Conservation (phyloP, 805 yeast species). For the Saccharomycopsis synnaedendra region DNA sequence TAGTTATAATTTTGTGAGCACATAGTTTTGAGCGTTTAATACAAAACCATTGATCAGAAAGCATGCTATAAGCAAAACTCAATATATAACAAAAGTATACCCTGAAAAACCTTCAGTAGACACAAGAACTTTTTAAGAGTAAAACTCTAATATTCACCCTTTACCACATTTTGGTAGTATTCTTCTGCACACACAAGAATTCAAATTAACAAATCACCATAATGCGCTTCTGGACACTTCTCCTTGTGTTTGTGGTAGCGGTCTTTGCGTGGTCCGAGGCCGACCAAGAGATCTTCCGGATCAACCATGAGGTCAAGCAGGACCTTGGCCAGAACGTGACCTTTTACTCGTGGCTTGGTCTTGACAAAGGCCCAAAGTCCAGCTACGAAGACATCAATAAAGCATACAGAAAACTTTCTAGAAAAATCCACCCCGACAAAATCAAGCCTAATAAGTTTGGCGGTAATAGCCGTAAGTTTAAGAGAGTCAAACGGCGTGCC, state of each 20-base stretch:
- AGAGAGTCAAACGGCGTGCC: conserved; percentile 32
- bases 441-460: conserved; percentile 28
- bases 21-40: too few species aligned
- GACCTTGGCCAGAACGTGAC: conserved; percentile 53
- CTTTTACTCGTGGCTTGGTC: conserved; percentile 58
- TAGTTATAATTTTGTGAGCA: too few species aligned
- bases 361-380: conserved; percentile 30
- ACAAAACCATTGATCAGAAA: too few species aligned
- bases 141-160: too few species aligned
- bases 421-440: conserved; percentile 83
- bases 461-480: conserved; percentile 20
- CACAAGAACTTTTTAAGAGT: too few species aligned
- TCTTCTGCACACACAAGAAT: too few species aligned
- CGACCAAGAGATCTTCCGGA: conserved; percentile 72
- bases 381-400: conserved; percentile 43
- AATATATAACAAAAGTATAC: too few species aligned
- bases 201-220: too few species aligned
- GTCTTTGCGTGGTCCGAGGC: conserved; percentile 44
- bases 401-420: conserved; percentile 61
- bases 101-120: too few species aligned
- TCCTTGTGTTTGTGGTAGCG: conserved; percentile 16
- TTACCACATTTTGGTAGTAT: too few species aligned
- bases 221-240: background rate
- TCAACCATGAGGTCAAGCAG: conserved; percentile 49
- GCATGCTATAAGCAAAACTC: too few species aligned